Evolutionary conservation across 768 basidiomycete genomes (phyloP), one percentile per base, ranked within the genome.

Genomic region (Suillus americanus): DNA sequence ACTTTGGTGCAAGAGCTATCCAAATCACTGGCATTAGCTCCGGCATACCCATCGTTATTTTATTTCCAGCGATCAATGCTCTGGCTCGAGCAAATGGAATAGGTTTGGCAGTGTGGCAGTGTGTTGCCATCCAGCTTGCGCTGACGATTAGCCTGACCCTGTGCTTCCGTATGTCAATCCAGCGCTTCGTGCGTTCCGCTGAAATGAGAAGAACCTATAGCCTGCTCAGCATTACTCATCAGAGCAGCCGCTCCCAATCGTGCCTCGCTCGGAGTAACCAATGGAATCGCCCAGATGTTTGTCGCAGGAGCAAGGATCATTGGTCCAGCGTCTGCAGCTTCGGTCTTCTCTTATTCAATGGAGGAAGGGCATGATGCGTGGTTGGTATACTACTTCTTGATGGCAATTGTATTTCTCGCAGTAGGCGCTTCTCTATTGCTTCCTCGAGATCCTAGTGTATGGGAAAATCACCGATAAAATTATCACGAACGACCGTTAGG

Each of bases 71-170:
- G 38, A 40, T 40, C 14, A 40, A 40, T 40, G 38, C 67, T 64
- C 65, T 77, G 37, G 73, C 74, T 37, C 66, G 55, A 51, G 62
- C 64, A n/a, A 69, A 69, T 35, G 67, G 69, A 9, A 65, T 74
- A 28, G 35, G 35, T 10, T 35, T 35, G 35, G 35, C 35, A 4
- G 35, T 35, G 35, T 35, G 35, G 35, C 35, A 1, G 1, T 35
- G 35, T 10, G 9, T 35, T 35, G 35, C 35, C 35, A 35, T 35
- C 35, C 35, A 35, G 35, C 35, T 35, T 9, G 8, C 35, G 35
- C 35, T 35, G 35, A 35, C 35, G 35, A 35, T 5, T 35, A 35
- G 35, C 35, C 35, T 35, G 35, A 35, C 9, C 35, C 5, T 35
- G 35, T 35, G 35, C 35, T 10, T 35, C 35, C 35, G 35, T 35